A percentile compares a stretch with the other conserved stretches of the same genome.
phyloP scores from a whole-genome alignment of 495 filamentous ascomycete species.

The Lasiosphaeria ovina region DNA sequence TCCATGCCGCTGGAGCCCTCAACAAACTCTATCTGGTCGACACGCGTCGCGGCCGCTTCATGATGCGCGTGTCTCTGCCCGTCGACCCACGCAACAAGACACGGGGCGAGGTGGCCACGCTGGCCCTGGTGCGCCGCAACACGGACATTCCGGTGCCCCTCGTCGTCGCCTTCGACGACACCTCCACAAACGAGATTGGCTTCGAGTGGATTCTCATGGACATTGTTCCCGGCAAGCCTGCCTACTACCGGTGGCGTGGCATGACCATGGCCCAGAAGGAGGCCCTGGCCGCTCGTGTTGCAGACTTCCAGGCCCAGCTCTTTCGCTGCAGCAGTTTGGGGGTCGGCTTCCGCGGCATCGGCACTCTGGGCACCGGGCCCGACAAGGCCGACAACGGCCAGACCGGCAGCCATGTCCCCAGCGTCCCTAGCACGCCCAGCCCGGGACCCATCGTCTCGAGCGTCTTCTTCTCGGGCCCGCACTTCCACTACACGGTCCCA shows the following conservation, averaged over 20 bases:
- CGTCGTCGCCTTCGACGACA: conserved; percentile 48
- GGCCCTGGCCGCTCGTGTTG: conserved; percentile 36
- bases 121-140: conserved; percentile 42
- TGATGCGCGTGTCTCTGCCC: conserved; percentile 55
- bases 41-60: conserved; percentile 23
- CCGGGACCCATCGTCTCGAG: conserved; percentile 27
- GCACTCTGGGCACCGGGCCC: conserved; percentile 22
- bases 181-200: conserved; percentile 45
- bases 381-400: not conserved
- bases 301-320: conserved; percentile 35
- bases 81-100: conserved; percentile 53
- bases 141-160: conserved; percentile 54
- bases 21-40: conserved; percentile 40
- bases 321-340: conserved; percentile 24
- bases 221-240: conserved; percentile 41
- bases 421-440: not conserved
- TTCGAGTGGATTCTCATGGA: conserved; percentile 63
- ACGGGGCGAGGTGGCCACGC: conserved; percentile 55
- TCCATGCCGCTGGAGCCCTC: conserved; percentile 30
- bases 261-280: conserved; percentile 39
- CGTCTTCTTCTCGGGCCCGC: conserved; percentile 29
- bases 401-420: not conserved
- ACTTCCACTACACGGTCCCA: conserved; percentile 25
- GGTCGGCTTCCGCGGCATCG: conserved; percentile 38
- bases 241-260: conserved; percentile 41